Base-by-base conservation (phyloP, 345 rosid genomes). In the Odontarrhena argentea region DNA sequence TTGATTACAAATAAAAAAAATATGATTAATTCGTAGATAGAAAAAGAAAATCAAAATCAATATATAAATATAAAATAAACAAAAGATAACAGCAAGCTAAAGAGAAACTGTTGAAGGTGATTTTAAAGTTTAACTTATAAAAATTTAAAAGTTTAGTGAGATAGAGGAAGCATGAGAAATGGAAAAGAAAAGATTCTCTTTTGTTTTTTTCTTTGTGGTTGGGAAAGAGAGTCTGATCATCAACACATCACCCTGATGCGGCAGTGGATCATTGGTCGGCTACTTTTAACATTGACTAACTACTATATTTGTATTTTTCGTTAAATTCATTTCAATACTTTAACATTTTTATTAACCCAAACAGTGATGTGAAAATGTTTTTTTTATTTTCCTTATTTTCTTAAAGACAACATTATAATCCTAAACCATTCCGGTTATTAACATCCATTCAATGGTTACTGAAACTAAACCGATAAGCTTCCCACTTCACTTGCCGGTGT, bases 401-500 rank as follows among this genome's bases (percentile, higher is more conserved):
- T n/a, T 51, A 53, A 44, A 45, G 13, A 48, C 26, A 60, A 51
- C 13, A 37, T 14, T 36, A 45, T 10, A 14, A 36, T 53, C 40
- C 53, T 69, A 32, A 34, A 35, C 67, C 67, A 60, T 34, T 11
- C 54, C 12, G 42, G 43, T 62, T 62, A 38, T 36, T 36, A 62
- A 36, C 63, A 45, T 42, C 49, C 48, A 54, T 8, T 11, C 25
- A 36, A 62, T n/a, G 32, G 49, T 53, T 70, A 14, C 11, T 5
- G 42, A 53, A 70, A 45, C 50, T 38, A 15, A 46, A 7, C 34
- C 18, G 42, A 30, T 4, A 25, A 45, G 61, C 11, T 53, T 32
- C 65, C 65, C 12, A 8, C 12, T 38, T 54, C 63, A 75, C 56
- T 81, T 65, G 14, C 97, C 94, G 14, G 10, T 74, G 60, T 88